Evolutionary conservation across 2,329 filamentous ascomycete species (phyloP).

Genomic region (Paramyrothecium roridum): DNA sequence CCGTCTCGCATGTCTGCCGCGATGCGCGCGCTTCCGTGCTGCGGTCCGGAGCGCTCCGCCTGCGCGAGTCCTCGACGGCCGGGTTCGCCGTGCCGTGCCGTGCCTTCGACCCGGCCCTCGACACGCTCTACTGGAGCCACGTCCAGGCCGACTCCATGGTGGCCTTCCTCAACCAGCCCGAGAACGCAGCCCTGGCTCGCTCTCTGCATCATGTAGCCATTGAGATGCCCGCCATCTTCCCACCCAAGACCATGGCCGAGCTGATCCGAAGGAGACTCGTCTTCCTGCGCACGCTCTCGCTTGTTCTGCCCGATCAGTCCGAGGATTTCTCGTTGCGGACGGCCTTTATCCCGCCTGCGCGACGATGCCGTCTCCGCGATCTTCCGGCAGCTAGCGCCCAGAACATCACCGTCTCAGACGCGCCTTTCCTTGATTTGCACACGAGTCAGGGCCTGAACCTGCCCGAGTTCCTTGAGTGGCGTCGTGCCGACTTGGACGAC

Average conservation of each 20-base stretch:
- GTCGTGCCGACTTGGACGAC: not conserved
- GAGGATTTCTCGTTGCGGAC: not conserved
- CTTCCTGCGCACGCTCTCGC: not conserved
- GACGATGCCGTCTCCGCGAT: not conserved
- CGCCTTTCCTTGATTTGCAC: not conserved
- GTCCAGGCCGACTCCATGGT: not conserved
- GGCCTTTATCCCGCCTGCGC: not conserved
- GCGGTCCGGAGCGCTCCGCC: not conserved
- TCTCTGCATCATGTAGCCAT: not conserved
- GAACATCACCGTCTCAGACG: not conserved
- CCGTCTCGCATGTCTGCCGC: slow-evolving; percentile 3
- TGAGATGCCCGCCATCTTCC: not conserved
- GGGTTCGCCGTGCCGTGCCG: not conserved
- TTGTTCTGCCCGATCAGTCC: not conserved
- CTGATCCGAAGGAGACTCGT: not conserved
- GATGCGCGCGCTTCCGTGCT: not conserved
- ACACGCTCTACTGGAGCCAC: not conserved
- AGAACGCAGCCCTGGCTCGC: not conserved
- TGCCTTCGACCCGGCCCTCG: not conserved
- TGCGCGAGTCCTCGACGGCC: not conserved
- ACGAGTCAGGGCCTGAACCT: not conserved
- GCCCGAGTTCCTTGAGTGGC: not conserved
- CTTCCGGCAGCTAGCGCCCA: not conserved
- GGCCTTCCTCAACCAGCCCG: not conserved
- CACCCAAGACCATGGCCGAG: not conserved